A percentile compares a stretch with the other conserved stretches of the same genome.
Conservation (phyloP, 495 filamentous ascomycete genomes). For the Tuber borchii region DNA sequence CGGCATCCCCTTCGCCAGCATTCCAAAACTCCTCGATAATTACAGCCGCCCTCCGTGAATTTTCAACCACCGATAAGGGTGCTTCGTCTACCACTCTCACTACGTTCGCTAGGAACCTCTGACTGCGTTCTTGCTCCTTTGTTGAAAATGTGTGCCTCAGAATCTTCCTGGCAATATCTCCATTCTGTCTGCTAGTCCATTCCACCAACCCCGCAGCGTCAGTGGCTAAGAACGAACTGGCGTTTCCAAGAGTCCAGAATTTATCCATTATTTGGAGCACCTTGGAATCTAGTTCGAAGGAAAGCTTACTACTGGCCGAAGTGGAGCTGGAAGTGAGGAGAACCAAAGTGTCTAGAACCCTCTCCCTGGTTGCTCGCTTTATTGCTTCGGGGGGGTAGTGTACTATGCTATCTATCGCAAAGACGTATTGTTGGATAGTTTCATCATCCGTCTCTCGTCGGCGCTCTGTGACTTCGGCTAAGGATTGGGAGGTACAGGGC, state of each 20-base stretch:
- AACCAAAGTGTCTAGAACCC: slow-evolving; percentile 31
- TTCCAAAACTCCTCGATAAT: slow-evolving; percentile 38
- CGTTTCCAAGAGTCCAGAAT: slow-evolving; percentile 35
- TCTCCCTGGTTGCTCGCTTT: slow-evolving; percentile 29
- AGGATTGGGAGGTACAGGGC: neutral
- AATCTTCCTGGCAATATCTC: slow-evolving; percentile 10
- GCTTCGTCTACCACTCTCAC: neutral
- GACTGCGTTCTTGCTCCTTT: slow-evolving; percentile 27
- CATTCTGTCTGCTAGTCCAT: slow-evolving; percentile 12
- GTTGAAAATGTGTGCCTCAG: slow-evolving; percentile 23
- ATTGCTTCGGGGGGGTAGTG: slow-evolving; percentile 32
- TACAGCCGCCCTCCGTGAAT: neutral
- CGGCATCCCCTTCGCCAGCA: slow-evolving; percentile 5
- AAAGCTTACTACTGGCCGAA: neutral
- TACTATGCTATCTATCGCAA: slow-evolving; percentile 29
- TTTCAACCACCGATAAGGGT: slow-evolving; percentile 12
- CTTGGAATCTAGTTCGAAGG: neutral
- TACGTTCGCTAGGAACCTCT: slow-evolving; percentile 12
- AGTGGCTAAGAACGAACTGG: slow-evolving; percentile 32
- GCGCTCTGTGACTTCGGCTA: neutral
- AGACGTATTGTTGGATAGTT: slow-evolving; percentile 5
- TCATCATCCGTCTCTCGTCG: neutral
- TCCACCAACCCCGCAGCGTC: slow-evolving; percentile 17
- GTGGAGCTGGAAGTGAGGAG: slow-evolving; percentile 11
- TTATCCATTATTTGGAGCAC: slow-evolving; percentile 19